Percentiles rank a stretch among this genome's conserved stretches.
Evolutionary conservation across 2,329 filamentous ascomycete species (phyloP).

Genomic region (Sclerotinia sclerotiorum): DNA sequence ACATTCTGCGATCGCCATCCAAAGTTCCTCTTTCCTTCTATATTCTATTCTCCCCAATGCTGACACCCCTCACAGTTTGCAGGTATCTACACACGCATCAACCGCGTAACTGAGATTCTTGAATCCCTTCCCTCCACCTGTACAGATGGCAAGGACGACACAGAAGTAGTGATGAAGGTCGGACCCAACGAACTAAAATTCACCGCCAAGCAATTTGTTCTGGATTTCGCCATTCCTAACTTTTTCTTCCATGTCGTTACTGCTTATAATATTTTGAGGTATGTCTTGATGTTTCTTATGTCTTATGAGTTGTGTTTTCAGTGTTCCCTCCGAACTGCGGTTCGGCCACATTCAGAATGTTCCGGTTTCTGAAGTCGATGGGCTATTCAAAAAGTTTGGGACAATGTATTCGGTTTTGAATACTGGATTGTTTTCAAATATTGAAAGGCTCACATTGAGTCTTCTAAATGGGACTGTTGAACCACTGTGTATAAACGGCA

Average conservation of each 20-base stretch:
- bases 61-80: conserved; percentile 42
- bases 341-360: too few relatives aligned
- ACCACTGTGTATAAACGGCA: too few relatives aligned
- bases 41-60: neutral
- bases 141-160: conserved; percentile 47
- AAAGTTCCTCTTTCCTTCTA: too few relatives aligned
- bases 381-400: too few relatives aligned
- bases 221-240: conserved; percentile 55
- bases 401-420: too few relatives aligned
- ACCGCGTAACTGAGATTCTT: conserved; percentile 49
- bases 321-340: too few relatives aligned
- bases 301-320: too few relatives aligned
- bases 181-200: conserved; percentile 43
- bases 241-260: conserved; percentile 63
- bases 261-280: conserved; percentile 60
- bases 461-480: too few relatives aligned
- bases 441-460: too few relatives aligned
- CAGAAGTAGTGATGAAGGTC: conserved; percentile 43
- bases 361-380: too few relatives aligned
- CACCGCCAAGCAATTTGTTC: conserved; percentile 48
- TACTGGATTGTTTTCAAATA: too few relatives aligned
- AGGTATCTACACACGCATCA: conserved; percentile 49
- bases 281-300: conserved; percentile 28
- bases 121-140: conserved; percentile 45
- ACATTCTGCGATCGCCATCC: neutral